These are phyloP conservation scores for Eucalyptus curtisii DNA, from an alignment of 345 rosid genomes.

Conservation along the genomic window DNA sequence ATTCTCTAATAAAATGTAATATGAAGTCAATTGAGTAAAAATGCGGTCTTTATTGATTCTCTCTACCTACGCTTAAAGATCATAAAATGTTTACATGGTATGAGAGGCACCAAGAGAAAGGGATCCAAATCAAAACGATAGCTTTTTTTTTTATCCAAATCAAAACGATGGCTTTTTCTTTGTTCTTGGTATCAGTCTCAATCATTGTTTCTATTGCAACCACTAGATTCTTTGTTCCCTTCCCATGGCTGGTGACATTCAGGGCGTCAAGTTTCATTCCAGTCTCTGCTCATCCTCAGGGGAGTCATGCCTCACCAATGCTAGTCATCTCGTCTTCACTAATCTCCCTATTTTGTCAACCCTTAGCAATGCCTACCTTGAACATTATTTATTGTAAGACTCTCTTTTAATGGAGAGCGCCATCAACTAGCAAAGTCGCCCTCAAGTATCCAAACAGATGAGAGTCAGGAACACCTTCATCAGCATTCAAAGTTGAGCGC, in stretches of 20 bases:
- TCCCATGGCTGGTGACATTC: neutral
- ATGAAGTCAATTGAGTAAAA: neutral
- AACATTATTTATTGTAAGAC: neutral
- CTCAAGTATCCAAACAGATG: neutral
- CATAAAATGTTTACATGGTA: neutral
- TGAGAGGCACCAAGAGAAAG: neutral
- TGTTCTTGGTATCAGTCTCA: neutral
- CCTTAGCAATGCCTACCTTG: neutral
- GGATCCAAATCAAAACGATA: neutral
- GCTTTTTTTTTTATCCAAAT: neutral
- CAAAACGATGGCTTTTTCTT: neutral
- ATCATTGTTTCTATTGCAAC: neutral
- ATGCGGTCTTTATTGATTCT: neutral
- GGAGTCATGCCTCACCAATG: neutral
- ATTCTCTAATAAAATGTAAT: too few species aligned
- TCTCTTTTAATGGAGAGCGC: neutral
- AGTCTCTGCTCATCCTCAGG: neutral
- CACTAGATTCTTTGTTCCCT: neutral
- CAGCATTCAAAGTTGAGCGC: neutral
- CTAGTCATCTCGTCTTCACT: neutral
- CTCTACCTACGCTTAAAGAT: neutral
- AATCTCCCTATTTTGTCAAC: neutral
- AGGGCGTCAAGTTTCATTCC: neutral
- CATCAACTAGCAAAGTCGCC: neutral
- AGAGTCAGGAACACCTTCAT: neutral